Evolutionary conservation across 768 basidiomycete genomes (phyloP), one percentile per base, ranked within the genome.

Genomic region (Dioszegia hungarica): DNA sequence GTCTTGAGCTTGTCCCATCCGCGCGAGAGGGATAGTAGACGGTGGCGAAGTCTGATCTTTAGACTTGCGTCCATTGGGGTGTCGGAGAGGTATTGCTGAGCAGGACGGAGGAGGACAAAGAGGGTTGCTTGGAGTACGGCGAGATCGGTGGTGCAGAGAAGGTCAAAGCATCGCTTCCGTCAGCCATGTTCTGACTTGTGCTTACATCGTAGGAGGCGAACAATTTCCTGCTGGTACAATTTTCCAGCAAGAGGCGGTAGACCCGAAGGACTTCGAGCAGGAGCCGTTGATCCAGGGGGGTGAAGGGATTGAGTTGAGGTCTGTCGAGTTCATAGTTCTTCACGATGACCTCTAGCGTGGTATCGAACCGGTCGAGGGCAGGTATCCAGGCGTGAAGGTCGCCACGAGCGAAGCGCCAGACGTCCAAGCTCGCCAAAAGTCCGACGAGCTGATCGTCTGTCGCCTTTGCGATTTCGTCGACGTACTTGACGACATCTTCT

Each of bases 371-470:
- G 82, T 99, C 94, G 45, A 99, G 84, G 56, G 93, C 89, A 72
- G 86, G 86, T 75, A 90, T 85, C 95, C 95, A 99, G 55, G 88
- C 85, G 78, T 95, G 91, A 59, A 99, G 82, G 80, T 99, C 95
- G 54, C 38, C 52, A 61, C 95, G 84, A 33, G 92, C 90, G 87
- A 90, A 98, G 74, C 83, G 86, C 95, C 95, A 99, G 3, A 80
- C 75, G 65, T 87, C 83, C 68, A 93, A 85, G 59, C 82, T 77
- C 29, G 81, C 77, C 56, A 98, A 81, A 56, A 86, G 80, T 47
- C 82, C 77, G 2, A 85, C 79, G 27, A 98, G 80, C 62, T 90
- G 85, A 37, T 89, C 83, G 57, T 84, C 85, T 2, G 84, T 78
- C 3, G 87, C 85, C 57, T 80, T 80, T 41, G 82, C 71, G 28